phyloP scores from a whole-genome alignment of 2,329 filamentous ascomycete genomes.

The Pseudogymnoascus sp. region DNA sequence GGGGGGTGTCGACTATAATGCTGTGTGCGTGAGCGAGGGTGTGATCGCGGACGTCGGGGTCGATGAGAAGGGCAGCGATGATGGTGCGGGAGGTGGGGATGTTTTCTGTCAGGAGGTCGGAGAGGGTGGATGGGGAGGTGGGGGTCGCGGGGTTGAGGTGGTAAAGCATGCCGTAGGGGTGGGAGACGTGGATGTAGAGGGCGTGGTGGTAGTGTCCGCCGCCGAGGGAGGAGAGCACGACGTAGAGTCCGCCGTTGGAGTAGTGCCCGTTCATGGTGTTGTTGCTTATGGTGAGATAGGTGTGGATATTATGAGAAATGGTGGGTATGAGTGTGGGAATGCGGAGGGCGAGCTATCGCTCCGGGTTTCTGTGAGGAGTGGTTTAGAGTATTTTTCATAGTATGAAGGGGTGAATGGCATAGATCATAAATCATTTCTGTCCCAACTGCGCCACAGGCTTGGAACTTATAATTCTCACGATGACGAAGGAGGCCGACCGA shows the following conservation, averaged over 20 bases:
- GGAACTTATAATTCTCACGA: neutral
- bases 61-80: neutral
- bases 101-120: neutral
- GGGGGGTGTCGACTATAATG: neutral
- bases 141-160: neutral
- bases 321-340: neutral
- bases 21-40: neutral
- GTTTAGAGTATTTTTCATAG: neutral
- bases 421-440: neutral
- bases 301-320: neutral
- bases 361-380: neutral
- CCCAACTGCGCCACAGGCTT: neutral
- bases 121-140: neutral
- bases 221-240: neutral
- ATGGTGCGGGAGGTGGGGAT: neutral
- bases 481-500: neutral
- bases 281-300: neutral
- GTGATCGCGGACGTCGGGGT: neutral
- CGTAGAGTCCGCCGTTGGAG: neutral
- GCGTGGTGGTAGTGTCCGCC: neutral
- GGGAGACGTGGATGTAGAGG: slow-evolving; percentile 5
- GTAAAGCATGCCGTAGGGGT: slow-evolving; percentile 5
- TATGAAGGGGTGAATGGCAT: neutral
- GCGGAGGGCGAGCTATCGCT: neutral
- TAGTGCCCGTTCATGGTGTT: neutral